Evolutionary conservation across 805 yeast genomes (phyloP).

Genomic region (Clavispora phyllophila): DNA sequence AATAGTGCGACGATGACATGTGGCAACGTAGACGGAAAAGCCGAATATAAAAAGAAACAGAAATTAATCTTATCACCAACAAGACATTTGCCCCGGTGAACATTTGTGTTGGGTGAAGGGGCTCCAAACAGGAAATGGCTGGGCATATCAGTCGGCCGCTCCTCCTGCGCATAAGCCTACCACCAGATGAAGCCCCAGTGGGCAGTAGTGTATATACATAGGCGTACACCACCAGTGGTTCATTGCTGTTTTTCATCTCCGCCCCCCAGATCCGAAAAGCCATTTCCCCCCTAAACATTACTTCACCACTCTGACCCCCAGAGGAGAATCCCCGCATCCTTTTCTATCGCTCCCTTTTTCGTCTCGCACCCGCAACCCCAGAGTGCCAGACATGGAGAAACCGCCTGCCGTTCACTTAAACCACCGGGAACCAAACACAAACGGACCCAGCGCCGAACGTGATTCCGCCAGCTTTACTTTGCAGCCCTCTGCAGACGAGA

Average conservation of each 20-base stretch:
- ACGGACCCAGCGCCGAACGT: background rate
- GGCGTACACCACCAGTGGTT: background rate
- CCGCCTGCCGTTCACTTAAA: background rate
- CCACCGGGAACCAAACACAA: background rate
- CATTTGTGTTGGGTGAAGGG: too few species aligned
- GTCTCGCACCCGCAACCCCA: background rate
- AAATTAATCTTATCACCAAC: too few species aligned
- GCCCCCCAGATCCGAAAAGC: background rate
- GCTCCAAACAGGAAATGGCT: background rate
- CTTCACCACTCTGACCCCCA: background rate
- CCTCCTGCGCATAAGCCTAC: background rate
- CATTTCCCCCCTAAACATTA: background rate
- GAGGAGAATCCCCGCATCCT: background rate
- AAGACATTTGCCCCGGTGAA: too few species aligned
- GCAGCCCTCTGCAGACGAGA: background rate
- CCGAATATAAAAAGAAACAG: too few species aligned
- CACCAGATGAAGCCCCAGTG: background rate
- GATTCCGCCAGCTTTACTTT: background rate
- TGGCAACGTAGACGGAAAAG: too few species aligned
- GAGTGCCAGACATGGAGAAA: constrained; percentile 1
- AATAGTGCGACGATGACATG: too few species aligned
- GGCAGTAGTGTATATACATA: background rate
- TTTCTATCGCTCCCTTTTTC: background rate
- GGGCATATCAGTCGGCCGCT: background rate
- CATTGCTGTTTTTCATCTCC: background rate